Evolutionary conservation across 78 protist genomes (phyloP), one percentile per base, ranked within the genome.

Genomic region (Dictyostelium intermedium): DNA sequence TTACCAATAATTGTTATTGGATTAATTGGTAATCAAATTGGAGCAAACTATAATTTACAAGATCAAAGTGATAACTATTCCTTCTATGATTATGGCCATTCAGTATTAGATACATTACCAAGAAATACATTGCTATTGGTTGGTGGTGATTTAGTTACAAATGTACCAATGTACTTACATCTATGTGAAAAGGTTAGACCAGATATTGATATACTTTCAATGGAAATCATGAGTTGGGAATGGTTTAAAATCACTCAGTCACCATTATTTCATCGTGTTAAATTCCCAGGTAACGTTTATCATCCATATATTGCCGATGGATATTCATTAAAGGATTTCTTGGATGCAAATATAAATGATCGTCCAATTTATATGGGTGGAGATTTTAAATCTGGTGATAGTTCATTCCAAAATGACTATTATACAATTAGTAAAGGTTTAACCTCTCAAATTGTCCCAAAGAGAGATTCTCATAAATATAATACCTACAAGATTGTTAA

Each of bases 151-250:
- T 43, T 87, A 1, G 63, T 77, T n/a, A 87, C 93, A 1, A 87
- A 87, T 63, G 93, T 87, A 6, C 93, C 93, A 79, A 83, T 77
- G 45, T 87, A 87, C n/a, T 30, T 87, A 18, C 70, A 87, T 10
- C 25, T 87, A 4, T 77, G 85, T 66, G 86, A 87, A 63, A 82
- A 82, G 23, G 86, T 79, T 20, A 37, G 93, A 78, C 84, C 93
- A 18, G 93, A 87, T 45, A 41, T 87, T 8, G 93, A 87, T 32
- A 87, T 87, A 11, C 27, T 87, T 5, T 56, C 78, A 37, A n/a
- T 87, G n/a, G 93, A 87, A 63, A 69, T 45, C 6, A 87, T 87
- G 93, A 87, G 93, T 79, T 87, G 93, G 93, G 84, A 77, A 30
- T 87, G 93, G 93, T 87, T 87, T 27, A 87, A 72, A 11, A 50